Conservation (phyloP, 2,329 filamentous ascomycete genomes). For the Pyrenophora tritici-repentis region DNA sequence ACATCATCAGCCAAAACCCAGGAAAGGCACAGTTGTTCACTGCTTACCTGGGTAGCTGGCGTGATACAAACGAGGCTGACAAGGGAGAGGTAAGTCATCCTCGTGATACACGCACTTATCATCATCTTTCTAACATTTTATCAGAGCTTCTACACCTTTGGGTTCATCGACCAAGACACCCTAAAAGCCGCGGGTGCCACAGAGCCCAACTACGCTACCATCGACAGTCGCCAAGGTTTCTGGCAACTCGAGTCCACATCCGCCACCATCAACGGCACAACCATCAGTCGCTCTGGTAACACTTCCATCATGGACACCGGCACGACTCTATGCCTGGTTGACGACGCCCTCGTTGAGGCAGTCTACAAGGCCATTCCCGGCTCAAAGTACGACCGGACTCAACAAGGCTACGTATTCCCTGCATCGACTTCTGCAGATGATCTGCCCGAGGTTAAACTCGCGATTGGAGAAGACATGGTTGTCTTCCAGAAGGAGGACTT, state of each 20-base stretch:
- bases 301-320: slow-evolving; percentile 67
- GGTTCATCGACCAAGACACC: slow-evolving; percentile 57
- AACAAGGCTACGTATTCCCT: slow-evolving; percentile 61
- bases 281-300: slow-evolving; percentile 38
- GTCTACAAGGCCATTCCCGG: slow-evolving; percentile 65
- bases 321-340: slow-evolving; percentile 67
- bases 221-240: slow-evolving; percentile 64
- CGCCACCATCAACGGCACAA: slow-evolving; percentile 52
- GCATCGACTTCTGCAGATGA: slow-evolving; percentile 39
- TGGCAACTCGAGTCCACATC: slow-evolving; percentile 64
- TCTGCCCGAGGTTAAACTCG: slow-evolving; percentile 25
- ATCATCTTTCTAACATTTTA: neutral
- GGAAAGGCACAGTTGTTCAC: slow-evolving; percentile 23
- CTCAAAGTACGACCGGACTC: slow-evolving; percentile 52
- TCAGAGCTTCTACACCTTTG: slow-evolving; percentile 49
- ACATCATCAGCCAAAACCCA: slow-evolving; percentile 42
- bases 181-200: slow-evolving; percentile 57
- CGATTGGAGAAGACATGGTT: slow-evolving; percentile 25
- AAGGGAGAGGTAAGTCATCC: slow-evolving; percentile 15
- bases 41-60: slow-evolving; percentile 25
- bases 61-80: slow-evolving; percentile 24
- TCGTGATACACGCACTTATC: no score
- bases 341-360: slow-evolving; percentile 56
- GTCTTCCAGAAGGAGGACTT: slow-evolving; percentile 33
- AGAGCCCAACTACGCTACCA: slow-evolving; percentile 57